Conservation (phyloP, 78 protist species). For the Pelomyxa schiedti region DNA sequence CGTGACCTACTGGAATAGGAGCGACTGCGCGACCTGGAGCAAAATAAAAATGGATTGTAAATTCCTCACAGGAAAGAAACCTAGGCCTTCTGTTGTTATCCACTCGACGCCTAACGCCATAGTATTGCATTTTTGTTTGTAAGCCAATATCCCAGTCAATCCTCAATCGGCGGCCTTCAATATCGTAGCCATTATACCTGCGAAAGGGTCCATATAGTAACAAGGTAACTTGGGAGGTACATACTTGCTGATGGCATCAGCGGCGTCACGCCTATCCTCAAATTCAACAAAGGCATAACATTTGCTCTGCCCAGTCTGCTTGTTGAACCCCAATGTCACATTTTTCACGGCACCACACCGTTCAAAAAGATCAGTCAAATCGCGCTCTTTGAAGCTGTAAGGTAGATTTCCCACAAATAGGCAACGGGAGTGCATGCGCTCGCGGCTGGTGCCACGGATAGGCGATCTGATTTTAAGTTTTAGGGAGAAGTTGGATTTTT, state of each 20-base stretch:
- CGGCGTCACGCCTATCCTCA: constrained; percentile 36
- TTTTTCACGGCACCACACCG: constrained; percentile 28
- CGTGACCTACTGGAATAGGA: too few species aligned
- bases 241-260: constrained; percentile 31
- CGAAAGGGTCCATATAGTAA: neutral
- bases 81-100: too few species aligned
- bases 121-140: too few species aligned
- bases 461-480: too few species aligned
- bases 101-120: too few species aligned
- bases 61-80: too few species aligned
- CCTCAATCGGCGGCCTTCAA: constrained; percentile 41
- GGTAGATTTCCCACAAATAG: constrained; percentile 49
- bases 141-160: constrained; percentile 56
- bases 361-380: constrained; percentile 18
- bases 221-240: neutral
- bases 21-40: too few species aligned
- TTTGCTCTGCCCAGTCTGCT: constrained; percentile 27
- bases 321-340: constrained; percentile 42
- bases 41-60: too few species aligned
- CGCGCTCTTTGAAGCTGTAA: constrained; percentile 25
- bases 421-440: neutral
- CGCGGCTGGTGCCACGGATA: too few species aligned
- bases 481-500: too few species aligned
- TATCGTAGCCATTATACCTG: constrained; percentile 18
- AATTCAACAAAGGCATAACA: constrained; percentile 52